These are phyloP conservation scores for Sugiyamaella neomexicana DNA, from an alignment of 1,139 yeast species.

Conservation along the genomic window DNA sequence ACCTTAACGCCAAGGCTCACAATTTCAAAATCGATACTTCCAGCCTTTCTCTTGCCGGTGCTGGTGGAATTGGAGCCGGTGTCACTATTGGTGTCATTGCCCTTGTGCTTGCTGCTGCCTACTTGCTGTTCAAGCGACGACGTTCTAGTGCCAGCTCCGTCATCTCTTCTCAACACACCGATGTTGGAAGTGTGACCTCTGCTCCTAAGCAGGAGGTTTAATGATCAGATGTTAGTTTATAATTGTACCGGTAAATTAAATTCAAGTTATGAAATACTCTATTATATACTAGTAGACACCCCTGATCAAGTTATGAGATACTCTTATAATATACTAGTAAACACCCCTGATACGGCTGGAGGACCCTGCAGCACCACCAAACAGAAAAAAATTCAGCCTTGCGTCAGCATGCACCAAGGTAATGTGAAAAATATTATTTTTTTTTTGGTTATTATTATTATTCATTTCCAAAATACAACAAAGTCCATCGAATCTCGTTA, in stretches of 20 bases:
- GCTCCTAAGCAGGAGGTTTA: slow-evolving; percentile 9
- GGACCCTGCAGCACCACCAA: slow-evolving; percentile 15
- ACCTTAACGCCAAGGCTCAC: slow-evolving; percentile 29
- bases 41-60: slow-evolving; percentile 43
- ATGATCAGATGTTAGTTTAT: too few relatives aligned
- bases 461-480: background rate
- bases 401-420: background rate
- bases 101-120: slow-evolving; percentile 24
- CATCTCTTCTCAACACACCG: slow-evolving; percentile 1
- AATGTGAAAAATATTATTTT: background rate
- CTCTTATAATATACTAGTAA: too few relatives aligned
- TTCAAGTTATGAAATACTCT: background rate
- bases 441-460: too few relatives aligned
- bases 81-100: slow-evolving; percentile 46
- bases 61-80: slow-evolving; percentile 55
- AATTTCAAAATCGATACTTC: slow-evolving; percentile 32
- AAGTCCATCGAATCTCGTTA: background rate
- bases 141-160: background rate
- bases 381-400: slow-evolving; percentile 5
- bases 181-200: background rate
- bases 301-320: background rate
- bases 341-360: slow-evolving; percentile 10
- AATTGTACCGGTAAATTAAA: too few relatives aligned
- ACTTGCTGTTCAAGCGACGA: background rate
- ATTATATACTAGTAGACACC: too few relatives aligned